Evolutionary conservation across 2,329 filamentous ascomycete genomes (phyloP), one percentile per base, ranked within the genome.

Genomic region (Lasiodiplodia hormozganensis): DNA sequence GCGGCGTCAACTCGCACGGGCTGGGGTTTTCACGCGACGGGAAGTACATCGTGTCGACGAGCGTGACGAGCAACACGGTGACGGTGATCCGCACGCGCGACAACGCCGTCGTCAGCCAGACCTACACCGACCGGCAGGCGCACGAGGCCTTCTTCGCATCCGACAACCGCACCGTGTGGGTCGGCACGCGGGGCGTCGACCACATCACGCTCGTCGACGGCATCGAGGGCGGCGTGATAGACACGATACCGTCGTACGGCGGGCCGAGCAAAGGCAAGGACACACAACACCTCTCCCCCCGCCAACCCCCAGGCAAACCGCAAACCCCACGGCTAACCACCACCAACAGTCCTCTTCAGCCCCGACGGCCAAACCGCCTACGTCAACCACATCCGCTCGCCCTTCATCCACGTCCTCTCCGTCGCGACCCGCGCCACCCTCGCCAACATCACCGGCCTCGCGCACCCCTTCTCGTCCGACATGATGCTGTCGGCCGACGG

Each of bases 391-490:
- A 70, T 69, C 21, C 62, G 68, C 25, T 43, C 68, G 4, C 21
- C 69, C 2, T 69, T 28, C 31, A 38, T 70, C 25, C 43, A 58
- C 21, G 54, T 70, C n/a, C 49, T 69, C 25, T 64, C 68, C 28
- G 64, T 70, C 23, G 36, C 57, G 1, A 23, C 43, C 23, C 57
- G 23, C 11, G 0, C 2, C 8, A 34, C 56, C 16, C 25, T 69
- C 16, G 51, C 51, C 25, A 69, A 70, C 28, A 70, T 69, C 40
- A 68, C 69, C 23, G 69, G 69, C n/a, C 54, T 69, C 16, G 68
- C 49, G 7, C 21, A 70, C 28, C 31, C 49, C 8, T 70, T 69
- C 53, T 69, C 69, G 0, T 69, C 68, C 11, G 69, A 69, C 40
- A 70, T 70, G 69, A 67, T 65, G 56, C 18, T 69, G 2, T 62